These are phyloP conservation scores for Penicillium vulpinum DNA, from an alignment of 2,329 filamentous ascomycete genomes.

Conservation along the genomic window DNA sequence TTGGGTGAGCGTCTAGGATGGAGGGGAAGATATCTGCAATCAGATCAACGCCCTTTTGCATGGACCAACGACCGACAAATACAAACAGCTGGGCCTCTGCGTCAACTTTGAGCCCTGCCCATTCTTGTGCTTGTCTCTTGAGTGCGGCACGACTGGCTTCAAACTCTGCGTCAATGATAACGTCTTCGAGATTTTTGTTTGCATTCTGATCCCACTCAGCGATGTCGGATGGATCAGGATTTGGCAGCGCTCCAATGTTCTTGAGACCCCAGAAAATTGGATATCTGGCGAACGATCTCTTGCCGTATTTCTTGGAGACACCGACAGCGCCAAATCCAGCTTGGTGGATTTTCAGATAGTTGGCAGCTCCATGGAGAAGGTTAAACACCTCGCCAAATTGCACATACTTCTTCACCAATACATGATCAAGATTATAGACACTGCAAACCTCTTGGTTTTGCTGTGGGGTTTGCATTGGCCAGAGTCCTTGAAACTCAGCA, in stretches of 20 bases:
- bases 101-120: conserved; percentile 64
- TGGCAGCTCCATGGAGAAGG: conserved; percentile 64
- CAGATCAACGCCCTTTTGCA: conserved; percentile 68
- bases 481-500: conserved; percentile 68
- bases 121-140: conserved; percentile 64
- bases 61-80: conserved; percentile 68
- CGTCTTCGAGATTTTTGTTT: conserved; percentile 56
- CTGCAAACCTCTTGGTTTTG: conserved; percentile 64
- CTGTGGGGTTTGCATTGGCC: conserved; percentile 63
- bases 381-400: conserved; percentile 71
- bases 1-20: conserved; percentile 60
- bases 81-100: conserved; percentile 65
- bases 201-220: conserved; percentile 60
- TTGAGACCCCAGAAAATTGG: conserved; percentile 69
- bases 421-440: conserved; percentile 66
- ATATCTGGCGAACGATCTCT: conserved; percentile 65
- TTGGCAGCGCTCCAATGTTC: conserved; percentile 63
- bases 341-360: conserved; percentile 65
- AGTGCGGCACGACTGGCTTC: conserved; percentile 57
- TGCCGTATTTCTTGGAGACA: conserved; percentile 68
- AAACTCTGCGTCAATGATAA: conserved; percentile 55
- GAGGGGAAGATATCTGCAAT: conserved; percentile 69
- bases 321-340: conserved; percentile 68
- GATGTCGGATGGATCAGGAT: conserved; percentile 65
- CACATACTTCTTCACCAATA: conserved; percentile 62